Evolutionary conservation across 2,329 filamentous ascomycete species (phyloP), one percentile per base, ranked within the genome.

Genomic region (Sphaerulina populicola): DNA sequence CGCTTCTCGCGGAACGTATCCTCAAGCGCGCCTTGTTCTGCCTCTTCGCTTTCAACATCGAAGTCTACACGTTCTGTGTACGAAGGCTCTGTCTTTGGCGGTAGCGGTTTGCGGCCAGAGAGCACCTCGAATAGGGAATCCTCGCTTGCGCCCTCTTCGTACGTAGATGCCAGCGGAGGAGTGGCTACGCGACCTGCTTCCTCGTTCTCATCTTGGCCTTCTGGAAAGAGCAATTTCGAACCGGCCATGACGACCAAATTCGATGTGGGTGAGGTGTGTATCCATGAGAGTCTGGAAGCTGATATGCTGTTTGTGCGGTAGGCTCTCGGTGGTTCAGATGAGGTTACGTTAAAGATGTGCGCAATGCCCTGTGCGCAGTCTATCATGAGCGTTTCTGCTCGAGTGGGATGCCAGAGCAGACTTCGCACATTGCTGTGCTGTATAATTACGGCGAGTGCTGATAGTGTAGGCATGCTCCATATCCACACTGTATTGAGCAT

Each of bases 81-180:
- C 21, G 58, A 66, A 39, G 48, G 61, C 52, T 55, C 60, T 44
- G 55, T 59, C 40, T 60, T 64, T 10, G 60, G 63, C 10, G 69
- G 70, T 36, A 71, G 58, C 1, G 71, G 69, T 41, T 68, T 74
- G n/a, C 70, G 60, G 0, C 74, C 74, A 1, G 72, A 73, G 10
- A 76, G 59, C 5, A 75, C 71, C 21, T 75, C 72, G 44, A 71
- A 72, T 21, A 76, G 56, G 38, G 71, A 74, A 55, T 76, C 74
- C 27, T 75, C 72, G 47, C 68, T 71, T 4, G 65, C 66, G 5
- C 71, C 68, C 29, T 64, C 68, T 9, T 68, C 60, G 27, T 57
- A 61, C 6, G 10, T 47, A 64, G 52, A 64, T 65, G 44, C 44
- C 12, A 44, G 30, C 9, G 15, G 47, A 27, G 47, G 51, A 6